phyloP scores from a whole-genome alignment of 2,329 filamentous ascomycete species.

The Claviceps sp. region DNA sequence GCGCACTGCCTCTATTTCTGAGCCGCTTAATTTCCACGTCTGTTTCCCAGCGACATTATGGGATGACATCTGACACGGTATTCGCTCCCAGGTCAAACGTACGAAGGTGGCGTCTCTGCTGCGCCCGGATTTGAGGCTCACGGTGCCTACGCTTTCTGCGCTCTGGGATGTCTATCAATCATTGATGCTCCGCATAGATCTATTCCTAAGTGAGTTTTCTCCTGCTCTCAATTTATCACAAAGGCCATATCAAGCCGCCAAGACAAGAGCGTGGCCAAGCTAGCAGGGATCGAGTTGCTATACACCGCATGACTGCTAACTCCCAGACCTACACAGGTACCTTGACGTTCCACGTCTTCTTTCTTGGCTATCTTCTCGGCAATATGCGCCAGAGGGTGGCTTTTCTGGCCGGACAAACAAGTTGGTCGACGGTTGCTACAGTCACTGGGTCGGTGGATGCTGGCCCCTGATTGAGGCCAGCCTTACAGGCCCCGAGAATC shows the following conservation, averaged over 20 bases:
- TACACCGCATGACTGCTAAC: constrained; percentile 18
- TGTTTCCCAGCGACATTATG: constrained; percentile 5
- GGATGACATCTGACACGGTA: constrained; percentile 3
- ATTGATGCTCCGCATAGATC: constrained; percentile 64
- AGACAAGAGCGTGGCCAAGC: neutral
- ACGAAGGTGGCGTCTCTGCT: constrained; percentile 83
- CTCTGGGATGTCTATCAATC: constrained; percentile 76
- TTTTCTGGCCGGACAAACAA: constrained; percentile 94
- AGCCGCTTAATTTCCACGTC: constrained; percentile 7
- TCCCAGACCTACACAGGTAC: constrained; percentile 34
- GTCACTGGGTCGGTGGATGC: constrained; percentile 92
- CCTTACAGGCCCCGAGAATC: constrained; percentile 38
- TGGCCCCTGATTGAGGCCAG: constrained; percentile 84
- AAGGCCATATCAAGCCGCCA: neutral
- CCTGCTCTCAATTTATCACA: neutral
- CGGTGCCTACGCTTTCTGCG: constrained; percentile 93
- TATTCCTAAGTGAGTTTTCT: constrained; percentile 50
- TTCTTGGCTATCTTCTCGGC: constrained; percentile 78
- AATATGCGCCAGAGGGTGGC: constrained; percentile 83
- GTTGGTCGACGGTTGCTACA: constrained; percentile 95
- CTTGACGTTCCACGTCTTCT: constrained; percentile 66
- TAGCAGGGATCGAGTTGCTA: neutral
- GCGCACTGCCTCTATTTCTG: constrained; percentile 1
- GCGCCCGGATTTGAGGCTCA: constrained; percentile 84
- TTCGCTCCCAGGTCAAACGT: constrained; percentile 61